phyloP scores from a whole-genome alignment of 2,329 filamentous ascomycete genomes.

The Phialemoniopsis sp. region DNA sequence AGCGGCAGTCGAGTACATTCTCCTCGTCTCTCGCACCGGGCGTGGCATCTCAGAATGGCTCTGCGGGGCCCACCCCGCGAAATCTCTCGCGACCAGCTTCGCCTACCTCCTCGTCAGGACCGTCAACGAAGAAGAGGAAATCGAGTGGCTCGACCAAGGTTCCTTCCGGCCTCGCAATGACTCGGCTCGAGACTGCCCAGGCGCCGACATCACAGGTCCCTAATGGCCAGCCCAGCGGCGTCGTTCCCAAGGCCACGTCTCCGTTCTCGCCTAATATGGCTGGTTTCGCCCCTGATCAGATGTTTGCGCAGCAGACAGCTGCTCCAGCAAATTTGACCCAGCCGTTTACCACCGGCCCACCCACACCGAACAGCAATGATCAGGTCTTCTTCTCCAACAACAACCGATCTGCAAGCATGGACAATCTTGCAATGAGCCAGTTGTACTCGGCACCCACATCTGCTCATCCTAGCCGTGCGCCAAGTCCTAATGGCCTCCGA shows the following conservation, averaged over 20 bases:
- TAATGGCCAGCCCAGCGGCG: conserved; percentile 14
- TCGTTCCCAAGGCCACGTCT: conserved; percentile 38
- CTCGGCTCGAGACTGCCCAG: conserved; percentile 63
- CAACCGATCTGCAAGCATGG: conserved; percentile 59
- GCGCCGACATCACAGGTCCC: conserved; percentile 28
- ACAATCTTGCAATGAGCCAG: conserved; percentile 59
- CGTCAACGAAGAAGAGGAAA: conserved; percentile 77
- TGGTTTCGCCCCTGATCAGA: conserved; percentile 36
- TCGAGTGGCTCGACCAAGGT: conserved; percentile 66
- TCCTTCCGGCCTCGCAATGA: conserved; percentile 76
- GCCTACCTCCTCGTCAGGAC: conserved; percentile 59
- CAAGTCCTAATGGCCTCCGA: conserved; percentile 59
- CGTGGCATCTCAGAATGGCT: too few species aligned
- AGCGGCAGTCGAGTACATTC: conserved; percentile 39
- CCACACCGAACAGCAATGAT: conserved; percentile 64
- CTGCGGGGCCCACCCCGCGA: conserved; percentile 47
- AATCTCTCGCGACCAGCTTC: conserved; percentile 71
- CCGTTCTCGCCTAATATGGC: conserved; percentile 47
- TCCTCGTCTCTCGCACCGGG: not conserved
- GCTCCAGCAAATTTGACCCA: conserved; percentile 31
- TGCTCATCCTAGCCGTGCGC: conserved; percentile 70
- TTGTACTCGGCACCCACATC: conserved; percentile 71
- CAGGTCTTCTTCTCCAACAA: conserved; percentile 50
- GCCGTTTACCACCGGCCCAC: conserved; percentile 53
- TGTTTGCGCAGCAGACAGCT: conserved; percentile 35